These are phyloP conservation scores for Colletotrichum somersetense DNA, from an alignment of 2,329 filamentous ascomycete species.

Conservation along the genomic window DNA sequence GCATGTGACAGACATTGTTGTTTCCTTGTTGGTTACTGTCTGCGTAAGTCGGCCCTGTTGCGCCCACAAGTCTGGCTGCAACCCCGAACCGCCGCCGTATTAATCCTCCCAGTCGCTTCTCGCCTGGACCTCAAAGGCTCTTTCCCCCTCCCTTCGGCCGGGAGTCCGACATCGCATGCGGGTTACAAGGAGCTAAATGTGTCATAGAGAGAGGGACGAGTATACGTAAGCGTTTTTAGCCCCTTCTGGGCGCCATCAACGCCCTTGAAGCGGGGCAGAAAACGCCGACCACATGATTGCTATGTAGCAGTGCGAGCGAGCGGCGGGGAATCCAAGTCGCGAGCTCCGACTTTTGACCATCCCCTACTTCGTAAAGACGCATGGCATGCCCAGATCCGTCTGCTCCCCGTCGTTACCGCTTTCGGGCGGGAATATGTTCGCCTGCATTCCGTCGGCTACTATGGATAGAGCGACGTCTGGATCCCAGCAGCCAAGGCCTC, in stretches of 20 bases:
- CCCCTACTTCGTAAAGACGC: too few species aligned
- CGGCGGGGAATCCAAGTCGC: slow-evolving; percentile 26
- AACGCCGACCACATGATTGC: slow-evolving; percentile 17
- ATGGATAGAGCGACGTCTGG: background rate
- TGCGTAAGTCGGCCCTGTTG: background rate
- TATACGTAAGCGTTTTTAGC: background rate
- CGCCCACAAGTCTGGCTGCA: background rate
- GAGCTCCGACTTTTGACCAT: slow-evolving; percentile 28
- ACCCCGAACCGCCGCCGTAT: background rate
- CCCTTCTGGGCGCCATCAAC: background rate
- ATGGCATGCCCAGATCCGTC: background rate
- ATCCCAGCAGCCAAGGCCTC: background rate
- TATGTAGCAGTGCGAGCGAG: background rate
- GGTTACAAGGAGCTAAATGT: too few species aligned
- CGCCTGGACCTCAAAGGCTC: background rate
- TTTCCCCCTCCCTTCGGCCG: background rate
- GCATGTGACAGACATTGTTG: background rate
- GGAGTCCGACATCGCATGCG: background rate
- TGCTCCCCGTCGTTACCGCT: background rate
- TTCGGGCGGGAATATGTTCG: background rate
- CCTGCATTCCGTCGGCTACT: background rate
- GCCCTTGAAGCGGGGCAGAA: background rate
- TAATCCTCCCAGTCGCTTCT: background rate
- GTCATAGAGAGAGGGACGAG: background rate
- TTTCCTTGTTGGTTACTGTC: too few species aligned